These are phyloP conservation scores for Colletotrichum karsti DNA, from an alignment of 2,329 filamentous ascomycete species.

Conservation along the genomic window DNA sequence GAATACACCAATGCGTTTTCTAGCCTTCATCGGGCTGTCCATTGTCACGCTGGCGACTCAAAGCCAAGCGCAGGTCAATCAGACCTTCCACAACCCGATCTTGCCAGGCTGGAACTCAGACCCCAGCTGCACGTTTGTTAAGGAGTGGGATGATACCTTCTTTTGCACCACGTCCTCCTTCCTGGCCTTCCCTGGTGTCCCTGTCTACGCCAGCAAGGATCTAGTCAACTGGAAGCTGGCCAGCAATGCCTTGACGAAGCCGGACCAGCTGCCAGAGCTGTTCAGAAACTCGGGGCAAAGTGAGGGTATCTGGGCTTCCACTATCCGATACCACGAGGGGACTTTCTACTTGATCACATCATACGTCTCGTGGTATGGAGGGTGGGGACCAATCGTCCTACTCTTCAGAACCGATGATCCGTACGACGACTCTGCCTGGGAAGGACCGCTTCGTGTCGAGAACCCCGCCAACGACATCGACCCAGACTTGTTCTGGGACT, in stretches of 20 bases:
- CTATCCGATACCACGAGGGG: constrained; percentile 50
- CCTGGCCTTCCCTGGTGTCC: constrained; percentile 59
- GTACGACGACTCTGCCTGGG: constrained; percentile 48
- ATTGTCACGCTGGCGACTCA: neutral
- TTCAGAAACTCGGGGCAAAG: constrained; percentile 26
- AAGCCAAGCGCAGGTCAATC: neutral
- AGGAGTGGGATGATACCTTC: constrained; percentile 51
- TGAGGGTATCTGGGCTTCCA: constrained; percentile 55
- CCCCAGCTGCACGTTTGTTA: constrained; percentile 51
- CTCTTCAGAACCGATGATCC: constrained; percentile 51
- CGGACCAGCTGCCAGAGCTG: constrained; percentile 47
- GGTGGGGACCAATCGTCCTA: constrained; percentile 43
- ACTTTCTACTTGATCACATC: constrained; percentile 49
- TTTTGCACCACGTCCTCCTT: constrained; percentile 63
- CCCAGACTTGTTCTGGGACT: constrained; percentile 60
- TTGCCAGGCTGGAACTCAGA: constrained; percentile 60
- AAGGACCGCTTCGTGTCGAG: constrained; percentile 42
- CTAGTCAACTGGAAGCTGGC: constrained; percentile 57
- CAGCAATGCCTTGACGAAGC: constrained; percentile 48
- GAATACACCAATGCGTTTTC: neutral
- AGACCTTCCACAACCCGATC: constrained; percentile 48
- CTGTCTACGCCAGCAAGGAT: constrained; percentile 61
- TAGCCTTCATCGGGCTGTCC: constrained; percentile 11
- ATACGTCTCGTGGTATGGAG: constrained; percentile 13
- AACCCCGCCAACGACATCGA: constrained; percentile 49